phyloP scores from a whole-genome alignment of 1,284 basidiomycete species.

The Flammula alnicola region DNA sequence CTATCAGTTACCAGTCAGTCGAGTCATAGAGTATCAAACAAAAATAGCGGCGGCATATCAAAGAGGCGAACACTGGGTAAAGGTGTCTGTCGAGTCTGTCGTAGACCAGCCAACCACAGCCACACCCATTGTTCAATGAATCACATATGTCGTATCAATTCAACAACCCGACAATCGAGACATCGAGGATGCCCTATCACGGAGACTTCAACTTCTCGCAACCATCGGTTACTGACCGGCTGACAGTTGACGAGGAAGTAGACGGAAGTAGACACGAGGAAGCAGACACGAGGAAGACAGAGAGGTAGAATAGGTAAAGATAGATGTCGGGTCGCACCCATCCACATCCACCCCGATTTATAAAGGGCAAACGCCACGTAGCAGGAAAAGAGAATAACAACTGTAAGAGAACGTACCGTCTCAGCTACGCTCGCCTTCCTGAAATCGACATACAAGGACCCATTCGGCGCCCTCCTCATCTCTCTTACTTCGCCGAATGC shows the following conservation, averaged over 20 bases:
- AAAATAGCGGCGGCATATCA: slow-evolving; percentile 8
- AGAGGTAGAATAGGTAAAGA: slow-evolving; percentile 2
- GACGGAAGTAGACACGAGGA: not conserved
- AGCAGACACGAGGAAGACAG: not conserved
- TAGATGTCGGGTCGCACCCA: too few relatives aligned
- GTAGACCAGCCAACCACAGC: not conserved
- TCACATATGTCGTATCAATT: not conserved
- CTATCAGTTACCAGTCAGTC: slow-evolving; percentile 11
- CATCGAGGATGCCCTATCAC: too few relatives aligned
- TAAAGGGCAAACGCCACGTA: not conserved
- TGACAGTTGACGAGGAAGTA: slow-evolving; percentile 6
- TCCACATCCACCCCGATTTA: too few relatives aligned
- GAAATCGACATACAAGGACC: slow-evolving; percentile 37
- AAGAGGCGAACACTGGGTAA: not conserved
- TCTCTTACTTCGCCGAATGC: slow-evolving; percentile 33
- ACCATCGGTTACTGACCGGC: not conserved
- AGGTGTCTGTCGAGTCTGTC: not conserved
- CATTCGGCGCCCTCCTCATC: slow-evolving; percentile 30
- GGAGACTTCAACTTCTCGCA: too few relatives aligned
- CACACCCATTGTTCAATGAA: not conserved
- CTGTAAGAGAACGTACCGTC: slow-evolving; percentile 28
- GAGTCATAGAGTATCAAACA: slow-evolving; percentile 1
- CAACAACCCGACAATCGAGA: not conserved
- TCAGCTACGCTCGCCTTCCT: slow-evolving; percentile 37
- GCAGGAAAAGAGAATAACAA: too few relatives aligned